Evolutionary conservation across 2,329 filamentous ascomycete species (phyloP), one percentile per base, ranked within the genome.

Genomic region (Fusarium humuli): DNA sequence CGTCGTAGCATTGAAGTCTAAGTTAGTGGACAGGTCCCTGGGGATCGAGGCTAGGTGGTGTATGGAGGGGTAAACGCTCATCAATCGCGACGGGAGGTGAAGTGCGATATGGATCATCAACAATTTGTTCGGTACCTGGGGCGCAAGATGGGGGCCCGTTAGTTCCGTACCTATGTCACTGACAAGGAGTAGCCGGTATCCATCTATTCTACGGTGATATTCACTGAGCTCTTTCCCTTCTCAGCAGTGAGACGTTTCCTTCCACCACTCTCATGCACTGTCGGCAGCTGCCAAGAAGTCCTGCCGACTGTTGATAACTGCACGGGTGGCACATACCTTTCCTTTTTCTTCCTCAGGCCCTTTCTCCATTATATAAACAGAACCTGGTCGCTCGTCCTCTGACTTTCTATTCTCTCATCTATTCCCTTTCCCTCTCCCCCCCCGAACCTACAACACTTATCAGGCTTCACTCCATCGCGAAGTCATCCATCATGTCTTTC

Each of bases 401-500:
- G 47, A 27, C 22, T 60, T 44, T n/a, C 23, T 55, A 48, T 27
- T 41, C 44, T 61, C 32, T 47, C 56, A 58, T 60, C 50, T 65
- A 57, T 34, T 13, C 54, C 49, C 56, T 54, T 52, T 54, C 45
- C 29, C 46, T 29, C 42, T 54, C 23, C 14, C 44, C 44, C n/a
- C 56, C 27, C n/a, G 42, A 48, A 41, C 54, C 55, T 45, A n/a
- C 29, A 27, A 18, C 34, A 44, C 20, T 46, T 10, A 22, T 6
- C 48, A 50, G 58, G 60, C 55, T 69, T 56, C 49, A 41, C 49
- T 42, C 45, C 22, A 53, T 59, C 52, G 49, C 55, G 65, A 50
- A 63, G 65, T 57, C 65, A 46, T 34, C 37, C 59, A 63, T 44
- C 56, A 84, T 84, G 82, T 83, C 82, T 37, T 83, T 83, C 73